Conservation (phyloP, 345 rosid genomes). For the Salix brachista region DNA sequence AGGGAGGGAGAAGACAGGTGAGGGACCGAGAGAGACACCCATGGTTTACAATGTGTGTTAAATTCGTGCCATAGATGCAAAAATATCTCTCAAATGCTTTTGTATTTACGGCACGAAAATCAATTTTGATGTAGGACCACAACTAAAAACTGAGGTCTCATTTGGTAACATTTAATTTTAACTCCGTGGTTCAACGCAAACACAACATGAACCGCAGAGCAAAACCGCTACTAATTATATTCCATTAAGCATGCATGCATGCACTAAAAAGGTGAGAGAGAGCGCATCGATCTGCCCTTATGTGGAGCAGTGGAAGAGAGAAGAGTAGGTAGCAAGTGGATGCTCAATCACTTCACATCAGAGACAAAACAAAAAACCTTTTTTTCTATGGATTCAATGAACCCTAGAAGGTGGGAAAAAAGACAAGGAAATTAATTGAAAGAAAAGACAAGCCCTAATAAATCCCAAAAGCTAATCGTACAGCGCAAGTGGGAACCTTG, state of each 20-base stretch:
- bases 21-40: no score
- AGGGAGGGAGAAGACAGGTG: no score
- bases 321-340: neutral
- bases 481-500: neutral
- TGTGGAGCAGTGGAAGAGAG: neutral
- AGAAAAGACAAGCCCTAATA: neutral
- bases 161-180: no score
- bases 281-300: neutral
- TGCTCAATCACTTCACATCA: neutral
- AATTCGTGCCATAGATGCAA: no score
- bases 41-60: no score
- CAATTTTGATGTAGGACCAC: no score
- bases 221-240: neutral
- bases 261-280: neutral
- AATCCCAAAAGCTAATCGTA: neutral
- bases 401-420: neutral
- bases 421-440: neutral
- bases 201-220: fast-evolving
- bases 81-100: no score
- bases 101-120: no score
- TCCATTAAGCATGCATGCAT: neutral
- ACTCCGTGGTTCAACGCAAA: fast-evolving
- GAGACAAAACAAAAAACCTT: neutral
- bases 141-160: no score
- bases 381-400: neutral